Evolutionary conservation across 768 basidiomycete genomes (phyloP), one percentile per base, ranked within the genome.

Genomic region (Boletus vinaceobasis): DNA sequence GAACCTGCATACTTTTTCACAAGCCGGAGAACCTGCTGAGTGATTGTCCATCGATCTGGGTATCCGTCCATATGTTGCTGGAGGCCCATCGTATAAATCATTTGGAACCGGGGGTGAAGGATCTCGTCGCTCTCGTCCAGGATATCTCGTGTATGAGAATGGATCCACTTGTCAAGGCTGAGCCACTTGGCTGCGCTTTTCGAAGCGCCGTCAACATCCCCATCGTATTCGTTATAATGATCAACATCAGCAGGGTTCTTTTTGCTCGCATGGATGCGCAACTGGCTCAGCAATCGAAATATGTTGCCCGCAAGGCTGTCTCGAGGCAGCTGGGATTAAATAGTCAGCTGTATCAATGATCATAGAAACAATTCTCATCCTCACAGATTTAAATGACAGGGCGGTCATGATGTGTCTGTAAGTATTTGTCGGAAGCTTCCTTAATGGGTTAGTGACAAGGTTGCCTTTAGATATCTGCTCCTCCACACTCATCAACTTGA

Each of bases 401-500:
- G 23, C 23, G 2, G 23, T 23, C 23, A 4, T 23, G 2, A 47
- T 32, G 3, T 32, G 11, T 2, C 33, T 37, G n/a, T 8, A 39
- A 7, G 48, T 29, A 1, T 10, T 6, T 42, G n/a, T 32, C 8
- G 13, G 40, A 31, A 14, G 27, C 27, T 60, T 51, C 29, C 69
- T 40, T 31, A 73, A 56, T 5, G 45, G 32, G 23, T 50, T 27
- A 1, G 64, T 54, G 23, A 48, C 48, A 7, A 53, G 8, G 13
- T 38, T 27, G 9, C 26, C 1, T 32, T 15, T 2, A 23, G 21
- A 32, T 13, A 71, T 49, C n/a, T 64, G 59, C 37, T 52, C 56
- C 35, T 81, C 74, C 10, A 80, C 56, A 0, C 68, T 66, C 73
- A 75, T 74, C 31, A 82, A 64, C 52, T 73, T 69, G 53, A 76